These are phyloP conservation scores for Luvunga scandens DNA, from an alignment of 345 rosid species.

Conservation along the genomic window DNA sequence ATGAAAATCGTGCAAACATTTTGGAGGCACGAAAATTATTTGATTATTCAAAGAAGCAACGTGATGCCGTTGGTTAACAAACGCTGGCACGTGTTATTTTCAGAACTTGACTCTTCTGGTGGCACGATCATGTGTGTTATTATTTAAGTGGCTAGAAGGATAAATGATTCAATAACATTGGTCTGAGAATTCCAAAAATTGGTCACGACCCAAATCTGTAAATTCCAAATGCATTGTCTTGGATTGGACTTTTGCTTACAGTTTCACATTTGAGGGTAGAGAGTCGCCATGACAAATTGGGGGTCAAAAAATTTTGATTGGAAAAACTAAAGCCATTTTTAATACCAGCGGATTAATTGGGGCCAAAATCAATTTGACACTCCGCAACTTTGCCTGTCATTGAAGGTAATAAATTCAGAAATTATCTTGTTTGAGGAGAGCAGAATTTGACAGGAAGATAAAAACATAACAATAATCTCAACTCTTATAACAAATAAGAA, in stretches of 20 bases:
- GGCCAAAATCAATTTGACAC: no score
- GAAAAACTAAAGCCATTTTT: no score
- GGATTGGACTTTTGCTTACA: neutral
- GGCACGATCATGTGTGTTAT: neutral
- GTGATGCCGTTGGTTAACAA: neutral
- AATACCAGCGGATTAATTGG: no score
- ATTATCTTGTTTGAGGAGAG: no score
- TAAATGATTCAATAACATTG: neutral
- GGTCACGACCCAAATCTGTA: neutral
- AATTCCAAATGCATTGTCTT: neutral
- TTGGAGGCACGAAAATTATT: neutral
- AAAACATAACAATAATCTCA: no score
- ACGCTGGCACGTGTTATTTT: neutral
- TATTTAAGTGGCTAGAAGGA: neutral
- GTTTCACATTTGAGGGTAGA: no score
- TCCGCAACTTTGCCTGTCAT: no score
- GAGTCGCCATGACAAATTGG: no score
- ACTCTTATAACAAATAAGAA: no score
- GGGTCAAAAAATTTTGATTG: no score
- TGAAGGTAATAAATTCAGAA: no score
- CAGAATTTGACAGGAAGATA: no score
- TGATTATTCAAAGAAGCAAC: neutral
- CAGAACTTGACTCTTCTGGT: neutral
- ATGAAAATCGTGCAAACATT: neutral
- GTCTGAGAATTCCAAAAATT: neutral